phyloP scores from a whole-genome alignment of 306 rosid genomes.

The Gastrolobium villosum region DNA sequence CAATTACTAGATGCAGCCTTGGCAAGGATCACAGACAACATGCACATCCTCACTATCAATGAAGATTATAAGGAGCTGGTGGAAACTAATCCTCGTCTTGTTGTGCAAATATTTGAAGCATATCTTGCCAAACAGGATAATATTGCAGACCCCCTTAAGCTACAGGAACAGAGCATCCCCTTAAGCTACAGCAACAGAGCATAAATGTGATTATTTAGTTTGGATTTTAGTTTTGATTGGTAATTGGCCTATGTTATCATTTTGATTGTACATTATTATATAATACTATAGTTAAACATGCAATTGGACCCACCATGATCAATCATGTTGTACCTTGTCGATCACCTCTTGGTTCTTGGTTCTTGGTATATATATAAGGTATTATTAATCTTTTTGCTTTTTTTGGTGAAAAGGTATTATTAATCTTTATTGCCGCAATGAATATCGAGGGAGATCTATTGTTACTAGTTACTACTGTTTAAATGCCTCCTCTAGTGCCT shows the following conservation, averaged over 20 bases:
- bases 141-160: conserved; percentile 60
- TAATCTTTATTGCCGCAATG: background rate
- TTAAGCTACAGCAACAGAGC: conserved; percentile 13
- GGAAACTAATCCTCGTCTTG: conserved; percentile 75
- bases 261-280: conserved; percentile 46
- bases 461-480: background rate
- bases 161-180: background rate
- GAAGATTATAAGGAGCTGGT: conserved; percentile 75
- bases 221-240: conserved; percentile 33
- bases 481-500: background rate
- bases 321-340: background rate
- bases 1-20: conserved; percentile 70
- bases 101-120: conserved; percentile 83
- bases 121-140: conserved; percentile 74
- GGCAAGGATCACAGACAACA: conserved; percentile 69
- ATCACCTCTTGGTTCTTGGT: conserved; percentile 17
- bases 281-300: conserved; percentile 29
- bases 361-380: background rate
- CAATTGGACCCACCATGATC: background rate
- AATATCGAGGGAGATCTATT: background rate
- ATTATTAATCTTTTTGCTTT: too few relatives aligned
- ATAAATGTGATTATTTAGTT: conserved; percentile 33
- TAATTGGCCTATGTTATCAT: conserved; percentile 34
- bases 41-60: conserved; percentile 64
- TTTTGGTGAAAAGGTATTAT: too few relatives aligned